Evolutionary conservation across 768 basidiomycete species (phyloP).

Genomic region (Panus rudis): DNA sequence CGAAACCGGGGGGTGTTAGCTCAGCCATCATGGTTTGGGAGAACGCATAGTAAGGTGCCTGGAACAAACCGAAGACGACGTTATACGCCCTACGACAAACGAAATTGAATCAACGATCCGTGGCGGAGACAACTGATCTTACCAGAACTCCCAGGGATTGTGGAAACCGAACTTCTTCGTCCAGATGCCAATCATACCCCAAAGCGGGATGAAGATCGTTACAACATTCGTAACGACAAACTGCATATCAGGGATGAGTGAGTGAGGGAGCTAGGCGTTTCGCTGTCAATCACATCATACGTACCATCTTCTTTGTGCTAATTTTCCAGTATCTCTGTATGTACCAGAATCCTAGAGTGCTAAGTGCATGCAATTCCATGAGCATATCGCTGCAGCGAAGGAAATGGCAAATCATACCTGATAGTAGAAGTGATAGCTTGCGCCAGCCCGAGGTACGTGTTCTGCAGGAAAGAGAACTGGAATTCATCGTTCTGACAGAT

Average conservation of each 20-base stretch:
- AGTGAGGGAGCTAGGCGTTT: not conserved
- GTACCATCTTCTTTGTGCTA: conserved; percentile 73
- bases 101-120: not conserved
- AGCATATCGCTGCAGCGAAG: not conserved
- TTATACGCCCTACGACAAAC: conserved; percentile 60
- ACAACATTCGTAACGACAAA: conserved; percentile 73
- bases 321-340: conserved; percentile 76
- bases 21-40: conserved; percentile 88
- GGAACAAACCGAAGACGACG: conserved; percentile 72
- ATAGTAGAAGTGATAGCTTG: conserved; percentile 70
- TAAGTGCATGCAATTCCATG: conserved; percentile 11
- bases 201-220: conserved; percentile 72
- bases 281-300: too few relatives aligned
- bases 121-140: conserved; percentile 11
- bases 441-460: conserved; percentile 69
- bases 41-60: conserved; percentile 84
- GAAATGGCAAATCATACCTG: conserved; percentile 13
- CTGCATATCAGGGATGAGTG: conserved; percentile 36
- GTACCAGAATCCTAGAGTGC: conserved; percentile 78
- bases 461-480: conserved; percentile 73
- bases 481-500: conserved; percentile 83
- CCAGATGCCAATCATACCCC: conserved; percentile 87
- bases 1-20: conserved; percentile 80
- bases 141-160: conserved; percentile 87
- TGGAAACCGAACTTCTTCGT: conserved; percentile 72